Evolutionary conservation across 805 yeast genomes (phyloP), one percentile per base, ranked within the genome.

Genomic region (Nakazawaea wickerhamii): DNA sequence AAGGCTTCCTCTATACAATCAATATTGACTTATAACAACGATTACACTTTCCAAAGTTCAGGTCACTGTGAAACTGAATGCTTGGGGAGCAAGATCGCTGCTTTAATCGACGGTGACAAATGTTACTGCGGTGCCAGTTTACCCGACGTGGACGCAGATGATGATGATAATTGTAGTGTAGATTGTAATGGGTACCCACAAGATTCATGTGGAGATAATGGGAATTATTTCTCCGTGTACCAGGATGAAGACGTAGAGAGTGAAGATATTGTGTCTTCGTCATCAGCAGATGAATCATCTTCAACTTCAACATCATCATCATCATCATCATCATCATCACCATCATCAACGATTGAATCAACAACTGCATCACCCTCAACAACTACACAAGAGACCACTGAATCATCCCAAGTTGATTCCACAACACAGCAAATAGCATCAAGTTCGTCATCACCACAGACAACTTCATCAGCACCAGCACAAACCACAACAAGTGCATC

Each of bases 61-160:
- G 65, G 72, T 6, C 64, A 75, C 54, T 83, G 93, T 59, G 64
- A 68, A 45, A 49, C 53, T 6, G 64, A 67, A 48, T 82, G 96
- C 61, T 51, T 60, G 4, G 55, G 49, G n/a, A 43, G 55, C 41
- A 71, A 72, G 7, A 64, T 60, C 53, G 73, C 72, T 32, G 89
- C 83, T 3, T 56, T 77, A 26, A 57, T 70, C 10, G 59, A 68
- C 39, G 86, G 88, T 7, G 53, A 66, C 20, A 58, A 60, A 15
- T 85, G 95, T 59, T 83, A 73, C 54, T 85, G 95, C 59, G 91
- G 91, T 21, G 63, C 71, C 52, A 47, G 63, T 1, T 44, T 59
- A 1, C 68, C 77, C 3, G 49, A 47, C 18, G 49, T 55, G 9
- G 46, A 52, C 3, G 23, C 61, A 13, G 55, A 60, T 2, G 47